Evolutionary conservation across 1,284 basidiomycete genomes (phyloP).

Genomic region (Puccinia hordei): DNA sequence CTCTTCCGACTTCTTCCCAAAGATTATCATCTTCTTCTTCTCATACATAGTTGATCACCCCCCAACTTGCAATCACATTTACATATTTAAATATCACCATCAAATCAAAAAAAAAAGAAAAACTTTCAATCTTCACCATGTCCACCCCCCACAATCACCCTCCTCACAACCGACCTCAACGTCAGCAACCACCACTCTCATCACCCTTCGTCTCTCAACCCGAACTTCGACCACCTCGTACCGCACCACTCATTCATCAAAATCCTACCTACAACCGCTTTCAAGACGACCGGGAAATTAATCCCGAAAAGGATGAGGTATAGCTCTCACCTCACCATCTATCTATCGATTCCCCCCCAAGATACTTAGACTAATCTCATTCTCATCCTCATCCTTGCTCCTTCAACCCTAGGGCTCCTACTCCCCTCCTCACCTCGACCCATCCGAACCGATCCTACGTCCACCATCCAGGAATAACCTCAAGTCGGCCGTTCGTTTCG

Average conservation of each 20-base stretch:
- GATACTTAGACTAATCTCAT: not conserved
- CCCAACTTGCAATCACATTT: no score
- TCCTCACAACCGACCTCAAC: conserved; percentile 30
- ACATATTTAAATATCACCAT: no score
- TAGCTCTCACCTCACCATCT: not conserved
- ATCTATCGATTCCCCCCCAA: not conserved
- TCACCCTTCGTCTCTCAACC: conserved; percentile 32
- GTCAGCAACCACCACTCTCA: conserved; percentile 27
- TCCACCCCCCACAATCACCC: conserved; percentile 21
- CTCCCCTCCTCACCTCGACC: conserved; percentile 26
- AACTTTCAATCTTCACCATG: conserved; percentile 34
- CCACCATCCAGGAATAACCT: not conserved
- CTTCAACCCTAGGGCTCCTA: conserved; percentile 1
- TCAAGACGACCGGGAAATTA: conserved; percentile 21
- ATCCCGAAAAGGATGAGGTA: conserved; percentile 37
- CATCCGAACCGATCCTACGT: conserved; percentile 32
- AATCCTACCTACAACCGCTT: not conserved
- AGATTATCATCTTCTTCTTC: no score
- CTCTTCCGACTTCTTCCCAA: no score
- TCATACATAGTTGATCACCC: no score
- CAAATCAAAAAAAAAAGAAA: no score
- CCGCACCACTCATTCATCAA: conserved; percentile 11
- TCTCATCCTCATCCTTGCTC: not conserved
- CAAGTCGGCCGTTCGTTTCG: not conserved
- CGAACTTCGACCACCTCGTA: conserved; percentile 22